Percentiles rank a stretch among this genome's conserved stretches.
phyloP scores from a whole-genome alignment of 805 yeast genomes.

The Yamadazyma philogaea region DNA sequence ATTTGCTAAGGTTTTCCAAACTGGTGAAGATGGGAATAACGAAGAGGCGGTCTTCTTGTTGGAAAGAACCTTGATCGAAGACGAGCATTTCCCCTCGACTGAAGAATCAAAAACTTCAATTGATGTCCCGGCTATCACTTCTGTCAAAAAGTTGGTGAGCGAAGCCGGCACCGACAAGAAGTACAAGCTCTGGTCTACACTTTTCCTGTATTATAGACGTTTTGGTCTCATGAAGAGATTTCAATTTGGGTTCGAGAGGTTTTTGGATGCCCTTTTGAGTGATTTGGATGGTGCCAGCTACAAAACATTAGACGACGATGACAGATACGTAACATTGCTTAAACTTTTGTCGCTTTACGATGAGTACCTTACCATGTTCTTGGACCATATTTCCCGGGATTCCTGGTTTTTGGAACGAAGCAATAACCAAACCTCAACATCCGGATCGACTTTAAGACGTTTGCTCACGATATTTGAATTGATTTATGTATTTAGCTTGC shows the following conservation, averaged over 20 bases:
- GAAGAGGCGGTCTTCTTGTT: constrained; percentile 38
- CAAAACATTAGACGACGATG: constrained; percentile 17
- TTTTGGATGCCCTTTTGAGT: constrained; percentile 42
- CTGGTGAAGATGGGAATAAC: constrained; percentile 25
- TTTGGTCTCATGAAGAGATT: constrained; percentile 29
- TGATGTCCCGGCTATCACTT: constrained; percentile 24
- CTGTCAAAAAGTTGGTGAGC: constrained; percentile 60
- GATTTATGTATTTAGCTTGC: constrained; percentile 47
- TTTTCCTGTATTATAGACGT: constrained; percentile 53
- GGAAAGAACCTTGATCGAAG: constrained; percentile 44
- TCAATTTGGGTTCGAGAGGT: constrained; percentile 50
- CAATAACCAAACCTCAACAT: background rate
- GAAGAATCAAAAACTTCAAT: background rate
- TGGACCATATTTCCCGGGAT: constrained; percentile 21
- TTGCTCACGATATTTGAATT: constrained; percentile 36
- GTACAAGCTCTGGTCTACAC: constrained; percentile 70
- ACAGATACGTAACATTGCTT: constrained; percentile 44
- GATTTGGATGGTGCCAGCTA: constrained; percentile 27
- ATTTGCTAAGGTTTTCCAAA: constrained; percentile 51
- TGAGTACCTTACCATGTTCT: constrained; percentile 42
- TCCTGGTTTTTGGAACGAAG: constrained; percentile 31
- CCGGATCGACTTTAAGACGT: constrained; percentile 4
- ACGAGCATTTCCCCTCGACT: constrained; percentile 2
- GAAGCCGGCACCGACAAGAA: constrained; percentile 64
- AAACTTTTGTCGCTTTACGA: constrained; percentile 54